Base-by-base conservation (phyloP, 768 basidiomycete species). In the Steccherinum ochraceum region DNA sequence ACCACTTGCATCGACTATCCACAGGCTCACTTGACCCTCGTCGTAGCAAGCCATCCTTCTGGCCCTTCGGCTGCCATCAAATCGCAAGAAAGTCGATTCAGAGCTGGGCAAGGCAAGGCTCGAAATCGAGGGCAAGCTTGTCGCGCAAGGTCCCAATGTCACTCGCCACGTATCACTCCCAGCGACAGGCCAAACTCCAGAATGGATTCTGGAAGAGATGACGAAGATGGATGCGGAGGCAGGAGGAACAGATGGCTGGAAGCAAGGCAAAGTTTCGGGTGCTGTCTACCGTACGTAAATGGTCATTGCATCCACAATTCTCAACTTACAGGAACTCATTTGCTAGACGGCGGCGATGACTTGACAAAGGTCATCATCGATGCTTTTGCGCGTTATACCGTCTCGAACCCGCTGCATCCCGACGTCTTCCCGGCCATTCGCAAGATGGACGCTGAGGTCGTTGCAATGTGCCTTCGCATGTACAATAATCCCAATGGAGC, bases 391-490 rank as follows among this genome's bases (percentile, higher is more conserved):
- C 81, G 81, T 46, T 96, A 93, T 57, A 81, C 84, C 43, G 81
- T 93, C 46, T 87, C 89, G 23, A 93, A 95, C 61, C 92, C 93
- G 2, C 74, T 97, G 10, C 93, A 97, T 60, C 92, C 95, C 0
- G 91, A 93, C 50, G 83, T 93, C 41, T 96, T 96, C 68, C 94
- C 94, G 1, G 86, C 89, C 0, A 70, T 96, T 11, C 78, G 95
- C 45, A 93, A 95, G 71, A 99, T 99, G 95, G 95, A 99, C 61
- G 89, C 93, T 13, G 94, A 97, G 61, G 79, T 94, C 23, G 91
- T 94, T 41, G 74, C 88, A 10, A 93, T 93, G 86, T 88, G 84
- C 54, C 73, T 95, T 44, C 77, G 78, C 51, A 74, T 94, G 75
- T 97, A 87, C 71, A 84, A 90, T 61, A 84, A 86, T 56, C 87